These are phyloP conservation scores for Aquilaria yunnanensis DNA, from an alignment of 345 rosid species.

Conservation along the genomic window DNA sequence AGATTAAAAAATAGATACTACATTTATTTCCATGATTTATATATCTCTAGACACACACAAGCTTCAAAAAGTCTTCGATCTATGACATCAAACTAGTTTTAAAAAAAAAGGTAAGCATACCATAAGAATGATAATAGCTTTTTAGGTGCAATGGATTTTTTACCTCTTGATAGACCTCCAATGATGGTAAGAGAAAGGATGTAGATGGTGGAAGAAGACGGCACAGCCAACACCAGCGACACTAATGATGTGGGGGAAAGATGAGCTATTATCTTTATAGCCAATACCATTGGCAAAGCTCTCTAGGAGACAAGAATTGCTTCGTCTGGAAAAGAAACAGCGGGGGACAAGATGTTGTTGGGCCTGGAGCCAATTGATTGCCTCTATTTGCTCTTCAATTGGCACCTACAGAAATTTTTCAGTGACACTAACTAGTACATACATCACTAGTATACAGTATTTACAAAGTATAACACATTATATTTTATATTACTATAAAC, in stretches of 20 bases:
- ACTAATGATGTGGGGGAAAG: conserved; percentile 31
- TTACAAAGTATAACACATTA: background rate
- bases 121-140: too few species aligned
- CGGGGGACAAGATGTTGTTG: conserved; percentile 61
- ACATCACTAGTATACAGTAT: conserved; percentile 15
- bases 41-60: too few species aligned
- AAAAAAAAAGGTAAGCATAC: background rate
- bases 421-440: background rate
- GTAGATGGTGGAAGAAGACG: conserved; percentile 52
- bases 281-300: conserved; percentile 36
- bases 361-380: conserved; percentile 82
- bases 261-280: background rate
- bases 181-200: conserved; percentile 65
- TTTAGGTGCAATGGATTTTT: background rate
- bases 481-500: background rate
- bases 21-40: too few species aligned
- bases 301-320: conserved; percentile 23
- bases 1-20: too few species aligned
- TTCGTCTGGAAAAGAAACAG: conserved; percentile 70
- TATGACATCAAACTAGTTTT: background rate
- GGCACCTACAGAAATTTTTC: conserved; percentile 40
- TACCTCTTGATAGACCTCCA: conserved; percentile 86
- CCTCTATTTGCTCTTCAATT: conserved; percentile 45
- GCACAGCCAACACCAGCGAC: conserved; percentile 89
- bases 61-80: background rate